Base-by-base conservation (phyloP, 805 yeast genomes). In the Myxozyma geophila region DNA sequence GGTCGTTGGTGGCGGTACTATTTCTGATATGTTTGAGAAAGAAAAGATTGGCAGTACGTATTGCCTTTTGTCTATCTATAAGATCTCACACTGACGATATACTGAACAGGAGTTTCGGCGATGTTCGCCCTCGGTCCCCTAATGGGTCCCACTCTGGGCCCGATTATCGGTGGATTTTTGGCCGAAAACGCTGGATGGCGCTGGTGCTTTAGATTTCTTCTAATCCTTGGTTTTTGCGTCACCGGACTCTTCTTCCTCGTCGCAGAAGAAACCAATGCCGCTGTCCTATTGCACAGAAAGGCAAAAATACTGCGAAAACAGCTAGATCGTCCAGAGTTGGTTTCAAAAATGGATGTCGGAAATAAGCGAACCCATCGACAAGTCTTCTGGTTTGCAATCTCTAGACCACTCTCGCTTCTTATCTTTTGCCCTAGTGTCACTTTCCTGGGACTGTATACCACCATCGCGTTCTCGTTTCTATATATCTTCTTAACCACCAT, bases 201-300 rank as follows among this genome's bases (percentile, higher is more conserved):
- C 75, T 86, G 53, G 77, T 73, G 23, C 47, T 87, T 86, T 71
- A 85, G 88, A 85, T 81, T 86, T 9, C 74, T 81, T 54, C 54
- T 69, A 12, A 69, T 69, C 40, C 17, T 62, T 17, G 59, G 68
- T 17, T 33, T 47, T 7, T 39, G 50, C 37, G 40, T 64, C 40
- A 40, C 56, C 15, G 39, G 54, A 28, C n/a, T 59, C 19, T 58
- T 67, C 33, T 58, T 69, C 17, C 47, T 83, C 5, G 70, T 81
- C 21, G 83, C 90, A 41, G 96, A 96, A 19, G 97, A 90, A 78
- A 90, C 97, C n/a, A 88, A 87, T 75, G 90, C 93, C 1, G 96
- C 96, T 9, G 89, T 86, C 10, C 85, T 90, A 59, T 78, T 90
- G 66, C 87, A 85, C 72, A 80, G 72, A 50, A 84, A 87, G 74